phyloP scores from a whole-genome alignment of 2,329 filamentous ascomycete genomes.

The Biscogniauxia sp. region DNA sequence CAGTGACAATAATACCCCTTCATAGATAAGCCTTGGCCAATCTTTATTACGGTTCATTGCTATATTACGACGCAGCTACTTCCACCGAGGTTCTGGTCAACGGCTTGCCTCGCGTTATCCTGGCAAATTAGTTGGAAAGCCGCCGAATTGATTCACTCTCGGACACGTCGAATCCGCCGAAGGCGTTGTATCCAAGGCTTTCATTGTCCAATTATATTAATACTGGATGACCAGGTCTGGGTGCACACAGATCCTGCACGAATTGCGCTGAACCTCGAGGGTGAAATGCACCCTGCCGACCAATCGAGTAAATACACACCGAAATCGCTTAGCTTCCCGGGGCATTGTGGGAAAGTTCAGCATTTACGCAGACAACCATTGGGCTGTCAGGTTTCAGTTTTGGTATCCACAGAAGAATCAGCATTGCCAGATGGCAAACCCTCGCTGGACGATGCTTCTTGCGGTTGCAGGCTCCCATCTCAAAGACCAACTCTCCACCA shows the following conservation, averaged over 20 bases:
- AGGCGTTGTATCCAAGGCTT: slow-evolving; percentile 19
- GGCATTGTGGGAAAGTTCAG: slow-evolving; percentile 3
- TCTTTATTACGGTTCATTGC: slow-evolving; percentile 16
- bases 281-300: slow-evolving; percentile 20
- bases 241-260: slow-evolving; percentile 23
- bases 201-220: slow-evolving; percentile 20
- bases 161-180: slow-evolving; percentile 13
- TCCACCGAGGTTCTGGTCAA: slow-evolving; percentile 16
- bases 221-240: slow-evolving; percentile 15
- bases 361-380: slow-evolving; percentile 32
- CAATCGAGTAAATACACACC: slow-evolving; percentile 17
- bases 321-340: slow-evolving; percentile 21
- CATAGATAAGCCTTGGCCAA: slow-evolving; percentile 20
- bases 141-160: slow-evolving; percentile 11
- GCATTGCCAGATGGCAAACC: slow-evolving; percentile 47
- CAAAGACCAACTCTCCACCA: slow-evolving; percentile 25
- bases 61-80: slow-evolving; percentile 1
- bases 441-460: slow-evolving; percentile 40
- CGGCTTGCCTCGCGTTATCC: slow-evolving; percentile 11
- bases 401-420: slow-evolving; percentile 37
- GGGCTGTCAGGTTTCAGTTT: slow-evolving; percentile 33
- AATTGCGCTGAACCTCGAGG: slow-evolving; percentile 19
- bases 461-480: slow-evolving; percentile 27
- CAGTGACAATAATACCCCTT: slow-evolving; percentile 9
- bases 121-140: slow-evolving; percentile 8